Base-by-base conservation (phyloP, 2,329 filamentous ascomycete species). In the Grosmannia clavigera region DNA sequence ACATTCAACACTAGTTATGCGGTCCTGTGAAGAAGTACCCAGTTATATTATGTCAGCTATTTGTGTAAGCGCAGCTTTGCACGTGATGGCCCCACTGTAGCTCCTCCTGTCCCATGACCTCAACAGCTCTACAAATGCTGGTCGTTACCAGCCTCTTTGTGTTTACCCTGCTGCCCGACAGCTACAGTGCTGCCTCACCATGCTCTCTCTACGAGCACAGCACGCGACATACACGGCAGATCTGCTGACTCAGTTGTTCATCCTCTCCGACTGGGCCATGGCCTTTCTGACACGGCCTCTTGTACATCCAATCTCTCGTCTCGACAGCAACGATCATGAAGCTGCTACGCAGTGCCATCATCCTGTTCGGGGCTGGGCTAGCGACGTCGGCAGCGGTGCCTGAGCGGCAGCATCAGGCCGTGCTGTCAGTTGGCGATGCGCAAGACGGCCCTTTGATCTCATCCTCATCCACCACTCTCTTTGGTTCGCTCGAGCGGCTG, bases 401-500 rank as follows among this genome's bases (percentile, higher is more conserved):
- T 33, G 29, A 54, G 35, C 35, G 12, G 35, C 35, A 38, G 35
- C 35, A 35, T 6, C 33, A 38, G 38, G 12, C 5, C 12, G 38
- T 16, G 14, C 14, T 40, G 12, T 35, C 33, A 5, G 29, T 31
- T 7, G 38, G 14, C 38, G 46, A n/a, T 9, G n/a, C 3, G 46
- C 14, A 31, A 31, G 5, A 16, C 38, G 16, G 10, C 48, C 27
- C 48, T 9, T 11, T 10, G 10, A 3, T 14, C 48, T 51, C 54
- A n/a, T 55, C 52, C 9, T 55, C 19, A 11, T 40, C 35, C n/a
- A 29, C 73, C 33, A 68, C 76, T 29, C 79, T 96, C 63, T 97
- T 95, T 73, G 76, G 81, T 61, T 85, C 89, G 22, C 83, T 99
- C 16, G 91, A 96, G 72, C 88, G 95, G 68, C 78, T 92, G 60